Evolutionary conservation across 176 grass and related monocot genomes (phyloP), one percentile per base, ranked within the genome.

Genomic region (Triticum aestivum): DNA sequence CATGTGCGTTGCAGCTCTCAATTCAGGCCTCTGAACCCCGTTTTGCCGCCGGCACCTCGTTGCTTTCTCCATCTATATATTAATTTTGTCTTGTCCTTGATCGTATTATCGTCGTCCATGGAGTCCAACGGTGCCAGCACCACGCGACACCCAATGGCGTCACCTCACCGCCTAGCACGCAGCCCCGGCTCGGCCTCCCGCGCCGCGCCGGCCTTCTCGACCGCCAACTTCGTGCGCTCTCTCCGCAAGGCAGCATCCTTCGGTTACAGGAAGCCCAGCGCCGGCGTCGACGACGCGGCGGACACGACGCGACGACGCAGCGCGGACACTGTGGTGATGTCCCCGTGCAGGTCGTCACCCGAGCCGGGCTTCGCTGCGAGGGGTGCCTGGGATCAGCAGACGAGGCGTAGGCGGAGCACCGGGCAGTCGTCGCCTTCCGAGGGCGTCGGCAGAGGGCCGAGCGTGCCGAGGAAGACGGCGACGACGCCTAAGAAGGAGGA

Each of bases 401-500:
- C 84, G 33, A 79, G 89, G 71, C 45, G 47, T 81, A 14, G 89
- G 29, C 58, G 78, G 68, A 68, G 80, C 72, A 3, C 32, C 30
- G 78, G 9, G 80, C 24, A 13, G 26, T 47, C 23, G 79, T 66
- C 63, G 56, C n/a, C 61, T 4, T n/a, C 9, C 61, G 75, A 44
- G 13, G 47, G 65, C 18, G 20, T 5, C 5, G 79, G 79, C 4
- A 88, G 65, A 44, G 82, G 86, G 54, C 27, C 77, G 47, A 62
- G 58, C 32, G 76, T 87, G 37, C 17, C 85, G 24, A 84, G 78
- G 86, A 82, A 92, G 78, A 69, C 78, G 41, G 5, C 2, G 34
- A 72, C 81, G 12, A 85, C 62, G 44, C 84, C 81, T 24, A 87
- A 39, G 49, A 86, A 84, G 81, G 93, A 96, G 86, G 93, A 92